Percentiles rank a stretch among this genome's conserved stretches.
phyloP scores from a whole-genome alignment of 208 protist species.

The Wallacemonas sp. region DNA sequence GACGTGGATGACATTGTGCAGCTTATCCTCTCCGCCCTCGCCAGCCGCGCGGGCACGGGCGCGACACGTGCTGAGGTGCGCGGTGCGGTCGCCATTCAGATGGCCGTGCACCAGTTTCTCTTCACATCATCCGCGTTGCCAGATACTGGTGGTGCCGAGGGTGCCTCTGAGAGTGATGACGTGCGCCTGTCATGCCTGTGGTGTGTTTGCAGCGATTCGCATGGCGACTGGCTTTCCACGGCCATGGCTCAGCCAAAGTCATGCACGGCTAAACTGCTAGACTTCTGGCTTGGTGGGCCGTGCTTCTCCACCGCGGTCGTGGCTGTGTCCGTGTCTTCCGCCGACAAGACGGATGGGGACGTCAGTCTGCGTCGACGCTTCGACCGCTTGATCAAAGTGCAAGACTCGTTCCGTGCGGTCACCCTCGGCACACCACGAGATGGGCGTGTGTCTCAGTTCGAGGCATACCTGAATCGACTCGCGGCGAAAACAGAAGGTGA shows the following conservation, averaged over 20 bases:
- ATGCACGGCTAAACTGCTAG: constrained; percentile 17
- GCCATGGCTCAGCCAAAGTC: constrained; percentile 4
- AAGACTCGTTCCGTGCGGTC: constrained; percentile 14
- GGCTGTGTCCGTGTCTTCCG: constrained; percentile 16
- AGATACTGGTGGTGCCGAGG: neutral
- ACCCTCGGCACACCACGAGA: constrained; percentile 27
- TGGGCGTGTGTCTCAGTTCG: constrained; percentile 35
- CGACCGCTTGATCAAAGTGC: constrained; percentile 3
- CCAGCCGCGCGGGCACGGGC: neutral
- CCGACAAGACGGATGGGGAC: neutral
- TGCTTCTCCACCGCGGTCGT: constrained; percentile 39
- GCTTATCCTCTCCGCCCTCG: neutral
- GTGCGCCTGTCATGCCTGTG: constrained; percentile 39
- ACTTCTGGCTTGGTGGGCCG: constrained; percentile 35
- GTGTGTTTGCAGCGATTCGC: constrained; percentile 30
- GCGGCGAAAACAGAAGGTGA: neutral
- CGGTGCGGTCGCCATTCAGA: constrained; percentile 33
- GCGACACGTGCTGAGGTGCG: constrained; percentile 9
- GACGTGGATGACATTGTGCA: constrained; percentile 30
- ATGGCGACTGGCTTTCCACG: constrained; percentile 10
- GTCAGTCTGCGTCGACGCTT: constrained; percentile 6
- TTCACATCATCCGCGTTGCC: neutral
- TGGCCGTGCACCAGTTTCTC: constrained; percentile 37
- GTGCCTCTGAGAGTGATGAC: constrained; percentile 15
- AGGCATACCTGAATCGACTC: constrained; percentile 15